Base-by-base conservation (phyloP, 2,329 filamentous ascomycete species). In the Penicillium oxalicum region DNA sequence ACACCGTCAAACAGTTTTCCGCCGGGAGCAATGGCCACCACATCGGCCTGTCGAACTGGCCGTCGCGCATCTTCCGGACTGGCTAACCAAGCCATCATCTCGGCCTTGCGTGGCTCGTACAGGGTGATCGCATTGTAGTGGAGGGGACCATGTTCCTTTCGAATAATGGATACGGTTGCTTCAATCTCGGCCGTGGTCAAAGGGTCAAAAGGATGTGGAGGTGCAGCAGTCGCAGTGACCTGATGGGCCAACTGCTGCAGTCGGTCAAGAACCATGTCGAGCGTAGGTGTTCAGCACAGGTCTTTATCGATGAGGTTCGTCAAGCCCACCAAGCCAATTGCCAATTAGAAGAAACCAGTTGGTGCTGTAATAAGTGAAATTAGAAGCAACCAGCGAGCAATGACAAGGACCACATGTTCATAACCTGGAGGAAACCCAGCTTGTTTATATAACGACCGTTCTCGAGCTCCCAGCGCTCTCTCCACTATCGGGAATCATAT, bases 111-210 rank as follows among this genome's bases (percentile, higher is more conserved):
- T 42, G 90, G 90, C 74, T 95, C 90, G 61, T 83, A 84, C 27
- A 95, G 75, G 2, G 88, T 87, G 48, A 95, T 84, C 2, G 90
- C 87, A 74, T 95, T 93, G 79, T 91, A 95, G 68, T 83, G 82
- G 50, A 94, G 77, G 42, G 84, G 76, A 49, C 81, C 76, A 65
- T 95, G 77, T 50, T 85, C 77, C 59, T 84, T 81, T 52, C 82
- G 83, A 55, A 95, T 77, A 29, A 88, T 74, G 1, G 78, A 72
- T 44, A 90, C 84, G 5, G 83, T 82, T 18, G 78, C 71, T 59
- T 86, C 83, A 58, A 95, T 94, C 69, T 95, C 90, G 2, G 74
- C 70, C 8, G 78, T 74, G 8, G 78, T 79, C 40, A 95, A 81
- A 45, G 89, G 89, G 62, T 94, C 89, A 55, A 93, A 79, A 5